phyloP scores from a whole-genome alignment of 1,284 basidiomycete genomes.

The Moesziomyces parantarcticus region DNA sequence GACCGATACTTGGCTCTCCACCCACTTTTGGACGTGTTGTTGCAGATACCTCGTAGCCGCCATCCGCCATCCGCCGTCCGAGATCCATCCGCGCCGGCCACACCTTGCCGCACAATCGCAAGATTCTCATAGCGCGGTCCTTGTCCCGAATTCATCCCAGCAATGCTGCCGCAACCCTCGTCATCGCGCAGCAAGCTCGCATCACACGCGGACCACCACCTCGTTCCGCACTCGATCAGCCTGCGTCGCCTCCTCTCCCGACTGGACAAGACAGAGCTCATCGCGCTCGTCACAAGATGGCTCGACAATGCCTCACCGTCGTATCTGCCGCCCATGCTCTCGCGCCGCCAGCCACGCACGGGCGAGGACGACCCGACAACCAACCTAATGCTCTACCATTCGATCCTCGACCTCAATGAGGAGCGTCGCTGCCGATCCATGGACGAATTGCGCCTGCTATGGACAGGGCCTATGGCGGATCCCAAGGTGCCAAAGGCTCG shows the following conservation, averaged over 20 bases:
- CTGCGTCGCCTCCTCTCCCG: conserved; percentile 35
- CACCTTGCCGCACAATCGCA: no score
- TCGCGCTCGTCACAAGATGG: conserved; percentile 36
- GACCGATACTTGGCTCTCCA: neutral
- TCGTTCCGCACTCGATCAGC: conserved; percentile 38
- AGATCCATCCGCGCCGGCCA: no score
- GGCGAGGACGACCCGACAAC: conserved; percentile 27
- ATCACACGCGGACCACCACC: conserved; percentile 34
- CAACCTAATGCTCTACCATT: conserved; percentile 41
- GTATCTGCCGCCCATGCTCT: conserved; percentile 45
- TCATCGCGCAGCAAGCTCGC: conserved; percentile 36
- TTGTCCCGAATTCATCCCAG: neutral
- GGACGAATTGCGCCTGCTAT: conserved; percentile 43
- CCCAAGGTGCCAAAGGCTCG: conserved; percentile 47
- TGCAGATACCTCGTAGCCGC: neutral
- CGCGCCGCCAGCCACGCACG: conserved; percentile 29
- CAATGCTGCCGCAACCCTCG: conserved; percentile 40
- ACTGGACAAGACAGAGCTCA: conserved; percentile 43
- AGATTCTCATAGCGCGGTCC: neutral
- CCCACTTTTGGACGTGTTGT: neutral
- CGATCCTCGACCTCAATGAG: conserved; percentile 48
- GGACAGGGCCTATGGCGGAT: conserved; percentile 50
- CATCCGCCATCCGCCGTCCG: neutral
- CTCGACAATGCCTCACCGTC: conserved; percentile 28
- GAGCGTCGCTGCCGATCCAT: conserved; percentile 43